These are phyloP conservation scores for Mycotypha africana DNA, from an alignment of 371 early-diverging fungal genomes.

Conservation along the genomic window DNA sequence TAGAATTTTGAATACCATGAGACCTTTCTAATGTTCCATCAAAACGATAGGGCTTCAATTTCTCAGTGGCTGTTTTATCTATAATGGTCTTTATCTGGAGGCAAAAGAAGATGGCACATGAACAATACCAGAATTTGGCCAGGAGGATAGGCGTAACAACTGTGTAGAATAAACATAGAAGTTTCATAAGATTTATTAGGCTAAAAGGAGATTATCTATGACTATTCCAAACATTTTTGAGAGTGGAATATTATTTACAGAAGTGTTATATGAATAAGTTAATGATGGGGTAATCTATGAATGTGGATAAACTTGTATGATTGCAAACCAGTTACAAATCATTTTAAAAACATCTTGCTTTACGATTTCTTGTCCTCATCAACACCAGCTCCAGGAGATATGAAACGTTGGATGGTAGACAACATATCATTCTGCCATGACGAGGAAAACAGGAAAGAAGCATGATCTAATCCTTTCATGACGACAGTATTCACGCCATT, in stretches of 20 bases:
- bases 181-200: too few species aligned
- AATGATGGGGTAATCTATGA: too few species aligned
- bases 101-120: slow-evolving; percentile 33
- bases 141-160: slow-evolving; percentile 39
- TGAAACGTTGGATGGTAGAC: slow-evolving; percentile 19
- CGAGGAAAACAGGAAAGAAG: slow-evolving; percentile 41
- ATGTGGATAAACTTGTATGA: too few species aligned
- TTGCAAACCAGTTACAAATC: too few species aligned
- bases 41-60: slow-evolving; percentile 20
- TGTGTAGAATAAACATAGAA: too few species aligned
- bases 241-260: too few species aligned
- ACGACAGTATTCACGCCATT: slow-evolving; percentile 36
- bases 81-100: slow-evolving; percentile 33
- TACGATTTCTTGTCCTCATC: too few species aligned
- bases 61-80: slow-evolving; percentile 24
- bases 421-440: slow-evolving; percentile 36
- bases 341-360: too few species aligned
- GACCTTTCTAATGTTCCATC: neutral
- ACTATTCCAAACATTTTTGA: too few species aligned
- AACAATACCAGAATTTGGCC: slow-evolving; percentile 37
- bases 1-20: neutral
- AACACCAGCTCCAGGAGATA: too few species aligned
- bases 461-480: slow-evolving; percentile 53
- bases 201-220: too few species aligned
- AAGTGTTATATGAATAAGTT: too few species aligned